Base-by-base conservation (phyloP, 2,329 filamentous ascomycete genomes). In the Chaetothyriales sp. region DNA sequence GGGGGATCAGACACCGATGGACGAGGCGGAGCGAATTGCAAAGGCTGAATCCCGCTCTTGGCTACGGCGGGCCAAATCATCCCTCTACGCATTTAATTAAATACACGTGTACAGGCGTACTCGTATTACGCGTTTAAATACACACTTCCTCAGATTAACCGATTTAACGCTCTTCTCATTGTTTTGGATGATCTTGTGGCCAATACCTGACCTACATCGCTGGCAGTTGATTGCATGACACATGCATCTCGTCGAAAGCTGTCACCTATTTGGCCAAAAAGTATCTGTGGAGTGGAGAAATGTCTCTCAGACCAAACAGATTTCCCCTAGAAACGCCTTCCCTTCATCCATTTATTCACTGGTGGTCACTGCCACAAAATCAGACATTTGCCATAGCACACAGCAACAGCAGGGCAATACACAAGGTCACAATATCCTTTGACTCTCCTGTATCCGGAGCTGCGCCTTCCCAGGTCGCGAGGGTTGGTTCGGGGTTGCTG, bases 381-480 rank as follows among this genome's bases (percentile, higher is more conserved):
- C 32, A 39, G 32, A 39, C 10, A 39, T 15, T 39, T 15, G 32
- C 12, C 32, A 39, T 39, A 9, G 3, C 32, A 10, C 5, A 39
- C 5, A 39, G 3, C 10, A 2, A 39, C 3, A 39, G 12, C 10
- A 39, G 32, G 15, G 32, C 15, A 12, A 39, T 9, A 39, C 8
- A 39, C 10, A 39, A 39, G 32, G 32, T 15, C 32, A 39, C 32
- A 15, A 39, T 12, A 15, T 5, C 12, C 4, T 39, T 15, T 12
- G 15, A 2, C 10, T 5, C 10, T 39, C 10, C 32, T 39, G 12
- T 39, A 12, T 12, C 5, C 12, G 32, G 32, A 39, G 32, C 32
- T 39, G 32, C 32, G 15, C 32, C 32, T 39, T 28, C 51, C 19
- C 36, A 42, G 26, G 32, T 45, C 36, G 58, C 58, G 47, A 56